Evolutionary conservation across 2,329 filamentous ascomycete genomes (phyloP).

Genomic region (Diaporthe velutina): DNA sequence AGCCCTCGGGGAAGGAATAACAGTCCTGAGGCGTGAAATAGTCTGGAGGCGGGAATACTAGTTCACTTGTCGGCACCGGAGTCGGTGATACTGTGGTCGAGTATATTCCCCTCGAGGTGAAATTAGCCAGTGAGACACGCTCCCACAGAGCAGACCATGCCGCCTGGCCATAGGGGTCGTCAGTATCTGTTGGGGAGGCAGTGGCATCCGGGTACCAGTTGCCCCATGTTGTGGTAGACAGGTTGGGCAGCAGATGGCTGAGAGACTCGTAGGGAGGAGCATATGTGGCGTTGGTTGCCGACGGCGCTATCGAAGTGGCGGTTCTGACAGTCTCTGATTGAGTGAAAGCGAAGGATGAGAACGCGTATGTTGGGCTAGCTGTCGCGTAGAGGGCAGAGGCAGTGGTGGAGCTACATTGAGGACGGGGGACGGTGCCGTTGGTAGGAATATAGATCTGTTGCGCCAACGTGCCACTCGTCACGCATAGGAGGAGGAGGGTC

Average conservation of each 20-base stretch:
- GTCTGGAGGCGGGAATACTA: conserved; percentile 66
- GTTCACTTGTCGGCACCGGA: conserved; percentile 62
- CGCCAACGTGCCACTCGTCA: neutral
- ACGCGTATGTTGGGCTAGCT: conserved; percentile 33
- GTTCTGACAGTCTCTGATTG: conserved; percentile 54
- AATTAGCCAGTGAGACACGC: conserved; percentile 49
- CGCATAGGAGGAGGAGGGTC: neutral
- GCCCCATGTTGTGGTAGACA: conserved; percentile 56
- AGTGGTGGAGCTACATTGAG: conserved; percentile 2
- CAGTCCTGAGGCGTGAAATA: conserved; percentile 63
- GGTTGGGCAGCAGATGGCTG: conserved; percentile 49
- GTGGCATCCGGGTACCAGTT: conserved; percentile 54
- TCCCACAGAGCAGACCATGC: conserved; percentile 55
- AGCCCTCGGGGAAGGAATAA: conserved; percentile 62
- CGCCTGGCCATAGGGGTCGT: conserved; percentile 52
- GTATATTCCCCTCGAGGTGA: conserved; percentile 44
- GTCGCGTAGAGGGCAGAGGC: neutral
- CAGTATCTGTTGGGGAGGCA: conserved; percentile 49
- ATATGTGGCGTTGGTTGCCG: conserved; percentile 49
- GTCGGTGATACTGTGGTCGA: conserved; percentile 9
- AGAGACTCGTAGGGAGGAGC: conserved; percentile 51
- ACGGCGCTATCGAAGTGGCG: conserved; percentile 48
- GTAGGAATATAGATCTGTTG: conserved; percentile 5
- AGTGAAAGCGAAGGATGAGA: conserved; percentile 49
- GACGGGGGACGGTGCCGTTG: conserved; percentile 4